Conservation (phyloP, 768 basidiomycete genomes). For the Lyophyllum semitale region DNA sequence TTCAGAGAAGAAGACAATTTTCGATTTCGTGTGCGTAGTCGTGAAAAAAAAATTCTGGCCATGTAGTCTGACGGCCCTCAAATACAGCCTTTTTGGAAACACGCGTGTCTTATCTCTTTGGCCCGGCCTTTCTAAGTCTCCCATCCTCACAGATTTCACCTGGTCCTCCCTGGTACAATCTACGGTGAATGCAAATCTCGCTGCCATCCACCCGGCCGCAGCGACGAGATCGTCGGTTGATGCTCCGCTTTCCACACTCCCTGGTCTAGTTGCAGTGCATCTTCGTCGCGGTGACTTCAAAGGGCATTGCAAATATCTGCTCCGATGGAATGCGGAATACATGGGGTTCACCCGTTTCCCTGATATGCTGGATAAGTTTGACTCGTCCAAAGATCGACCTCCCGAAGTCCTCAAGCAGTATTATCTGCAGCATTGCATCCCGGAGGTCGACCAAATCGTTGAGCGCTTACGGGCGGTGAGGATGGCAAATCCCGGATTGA, state of each 20-base stretch:
- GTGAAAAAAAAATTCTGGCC: too few species aligned
- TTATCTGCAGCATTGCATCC: constrained; percentile 54
- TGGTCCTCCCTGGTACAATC: constrained; percentile 19
- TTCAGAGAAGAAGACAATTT: constrained; percentile 38
- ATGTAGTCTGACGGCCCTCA: not conserved
- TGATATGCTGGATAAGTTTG: constrained; percentile 31
- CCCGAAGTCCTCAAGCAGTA: constrained; percentile 27
- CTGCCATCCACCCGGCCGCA: constrained; percentile 3
- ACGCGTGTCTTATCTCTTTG: constrained; percentile 13
- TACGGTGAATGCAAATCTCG: constrained; percentile 9
- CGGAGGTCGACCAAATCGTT: constrained; percentile 50
- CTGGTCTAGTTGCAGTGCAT: constrained; percentile 15
- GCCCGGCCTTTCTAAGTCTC: constrained; percentile 15
- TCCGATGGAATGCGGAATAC: constrained; percentile 10
- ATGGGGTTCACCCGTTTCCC: constrained; percentile 19
- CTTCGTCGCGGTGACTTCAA: constrained; percentile 21
- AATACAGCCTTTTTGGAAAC: constrained; percentile 15
- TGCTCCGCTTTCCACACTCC: not conserved
- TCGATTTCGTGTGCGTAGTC: constrained; percentile 20
- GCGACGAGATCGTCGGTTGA: not conserved
- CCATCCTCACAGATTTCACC: constrained; percentile 11
- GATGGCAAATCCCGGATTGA: constrained; percentile 33
- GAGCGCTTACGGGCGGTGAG: constrained; percentile 36
- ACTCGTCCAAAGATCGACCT: constrained; percentile 9
- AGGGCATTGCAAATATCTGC: constrained; percentile 13